Percentiles rank a stretch among this genome's conserved stretches.
phyloP scores from a whole-genome alignment of 345 rosid genomes.

The Carallia pectinifolia region DNA sequence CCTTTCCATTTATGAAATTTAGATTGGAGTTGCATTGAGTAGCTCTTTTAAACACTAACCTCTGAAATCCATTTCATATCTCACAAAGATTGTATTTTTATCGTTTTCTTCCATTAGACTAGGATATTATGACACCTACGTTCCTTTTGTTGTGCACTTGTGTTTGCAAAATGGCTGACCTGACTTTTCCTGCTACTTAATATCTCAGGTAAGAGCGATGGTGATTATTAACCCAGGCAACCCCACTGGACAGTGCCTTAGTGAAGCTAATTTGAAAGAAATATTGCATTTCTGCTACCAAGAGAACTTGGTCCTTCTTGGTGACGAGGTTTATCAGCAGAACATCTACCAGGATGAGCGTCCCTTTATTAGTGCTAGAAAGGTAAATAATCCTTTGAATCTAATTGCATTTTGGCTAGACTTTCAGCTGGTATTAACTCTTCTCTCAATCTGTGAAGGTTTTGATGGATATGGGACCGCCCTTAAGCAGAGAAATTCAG shows the following conservation, averaged over 20 bases:
- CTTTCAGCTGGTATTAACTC: slow-evolving; percentile 14
- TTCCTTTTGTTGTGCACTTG: slow-evolving; percentile 1
- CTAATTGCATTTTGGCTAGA: slow-evolving; percentile 9
- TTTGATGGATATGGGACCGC: slow-evolving; percentile 87
- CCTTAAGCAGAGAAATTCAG: slow-evolving; percentile 80
- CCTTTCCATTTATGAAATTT: background rate
- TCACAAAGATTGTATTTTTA: slow-evolving; percentile 3
- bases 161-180: slow-evolving; percentile 6
- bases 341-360: slow-evolving; percentile 95
- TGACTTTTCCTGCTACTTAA: slow-evolving; percentile 10
- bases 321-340: slow-evolving; percentile 99
- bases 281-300: slow-evolving; percentile 71
- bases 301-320: slow-evolving; percentile 80
- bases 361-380: slow-evolving; percentile 82
- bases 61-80: background rate
- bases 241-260: slow-evolving; percentile 98
- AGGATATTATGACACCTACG: background rate
- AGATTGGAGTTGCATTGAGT: background rate
- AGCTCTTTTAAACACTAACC: slow-evolving; percentile 11
- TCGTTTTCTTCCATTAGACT: slow-evolving; percentile 13
- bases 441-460: slow-evolving; percentile 44
- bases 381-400: slow-evolving; percentile 43
- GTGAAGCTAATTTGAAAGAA: slow-evolving; percentile 85
- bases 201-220: slow-evolving; percentile 85
- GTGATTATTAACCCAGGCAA: slow-evolving; percentile 99